Evolutionary conservation across 768 basidiomycete genomes (phyloP).

Genomic region (Termitomyces sp.): DNA sequence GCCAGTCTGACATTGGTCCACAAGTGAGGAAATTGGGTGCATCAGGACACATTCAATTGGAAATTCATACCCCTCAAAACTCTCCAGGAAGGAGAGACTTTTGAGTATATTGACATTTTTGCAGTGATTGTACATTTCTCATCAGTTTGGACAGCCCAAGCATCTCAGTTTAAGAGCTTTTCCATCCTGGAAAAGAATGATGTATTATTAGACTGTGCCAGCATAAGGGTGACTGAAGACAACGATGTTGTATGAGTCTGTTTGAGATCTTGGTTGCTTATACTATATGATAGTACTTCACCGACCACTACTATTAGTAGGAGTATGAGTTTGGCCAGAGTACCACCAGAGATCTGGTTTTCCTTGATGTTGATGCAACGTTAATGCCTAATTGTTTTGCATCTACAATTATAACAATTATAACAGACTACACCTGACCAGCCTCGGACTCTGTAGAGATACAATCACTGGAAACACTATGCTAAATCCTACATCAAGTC

Average conservation of each 20-base stretch:
- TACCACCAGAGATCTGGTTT: too few relatives aligned
- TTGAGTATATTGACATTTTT: constrained; percentile 25
- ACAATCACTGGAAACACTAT: constrained; percentile 8
- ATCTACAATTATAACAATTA: too few relatives aligned
- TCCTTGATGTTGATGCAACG: too few relatives aligned
- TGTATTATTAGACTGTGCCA: neutral
- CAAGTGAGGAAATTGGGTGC: constrained; percentile 26
- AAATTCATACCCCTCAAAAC: constrained; percentile 21
- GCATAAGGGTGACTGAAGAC: neutral
- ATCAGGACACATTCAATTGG: constrained; percentile 33
- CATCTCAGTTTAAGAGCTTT: neutral
- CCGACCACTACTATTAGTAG: too few relatives aligned
- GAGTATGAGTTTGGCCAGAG: too few relatives aligned
- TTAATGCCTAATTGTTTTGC: too few relatives aligned
- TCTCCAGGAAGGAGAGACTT: constrained; percentile 25
- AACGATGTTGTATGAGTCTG: neutral
- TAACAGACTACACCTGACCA: too few relatives aligned
- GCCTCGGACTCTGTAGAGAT: neutral
- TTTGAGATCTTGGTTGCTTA: neutral
- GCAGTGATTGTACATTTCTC: neutral
- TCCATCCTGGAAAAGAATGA: neutral
- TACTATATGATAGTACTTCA: neutral
- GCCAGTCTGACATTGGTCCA: neutral
- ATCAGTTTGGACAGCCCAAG: neutral
- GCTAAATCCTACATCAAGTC: constrained; percentile 69